Percentiles rank a stretch among this genome's conserved stretches.
These are phyloP conservation scores for Talaromyces sp. DNA, from an alignment of 2,329 filamentous ascomycete species.

Conservation along the genomic window DNA sequence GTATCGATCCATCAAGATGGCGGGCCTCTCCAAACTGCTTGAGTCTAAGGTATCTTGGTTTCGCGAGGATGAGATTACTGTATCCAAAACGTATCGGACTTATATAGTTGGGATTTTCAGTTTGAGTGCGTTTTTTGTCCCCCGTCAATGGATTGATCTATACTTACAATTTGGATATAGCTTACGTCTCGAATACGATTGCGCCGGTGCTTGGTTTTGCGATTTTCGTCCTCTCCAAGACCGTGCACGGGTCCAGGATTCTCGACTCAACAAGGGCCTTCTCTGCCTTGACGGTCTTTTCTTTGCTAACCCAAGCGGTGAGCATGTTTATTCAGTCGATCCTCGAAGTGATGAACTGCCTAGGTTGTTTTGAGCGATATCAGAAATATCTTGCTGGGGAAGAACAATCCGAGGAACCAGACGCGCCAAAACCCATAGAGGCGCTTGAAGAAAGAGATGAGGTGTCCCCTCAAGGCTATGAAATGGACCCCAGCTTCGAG, in stretches of 20 bases:
- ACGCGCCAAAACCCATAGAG: background rate
- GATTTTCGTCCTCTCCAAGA: background rate
- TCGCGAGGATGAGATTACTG: background rate
- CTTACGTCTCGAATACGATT: conserved; percentile 1
- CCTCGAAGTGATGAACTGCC: background rate
- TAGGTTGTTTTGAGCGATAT: conserved; percentile 1
- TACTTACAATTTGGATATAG: background rate
- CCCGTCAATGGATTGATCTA: too few relatives aligned
- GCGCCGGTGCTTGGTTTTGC: background rate
- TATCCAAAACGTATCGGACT: background rate
- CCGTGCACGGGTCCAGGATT: background rate
- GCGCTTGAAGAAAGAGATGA: background rate
- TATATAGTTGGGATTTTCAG: background rate
- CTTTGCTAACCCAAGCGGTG: background rate
- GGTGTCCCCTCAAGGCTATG: background rate
- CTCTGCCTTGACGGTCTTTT: background rate
- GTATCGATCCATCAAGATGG: conserved; percentile 1
- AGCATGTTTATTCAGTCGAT: background rate
- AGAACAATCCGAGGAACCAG: background rate
- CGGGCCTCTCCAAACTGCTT: background rate
- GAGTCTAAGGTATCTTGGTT: background rate
- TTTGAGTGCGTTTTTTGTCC: background rate
- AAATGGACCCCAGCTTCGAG: background rate
- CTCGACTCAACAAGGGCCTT: background rate
- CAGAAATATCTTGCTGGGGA: background rate